Percentiles rank a stretch among this genome's conserved stretches.
These are phyloP conservation scores for Eucommia ulmoides DNA, from an alignment of 257 asterid genomes.

Conservation along the genomic window DNA sequence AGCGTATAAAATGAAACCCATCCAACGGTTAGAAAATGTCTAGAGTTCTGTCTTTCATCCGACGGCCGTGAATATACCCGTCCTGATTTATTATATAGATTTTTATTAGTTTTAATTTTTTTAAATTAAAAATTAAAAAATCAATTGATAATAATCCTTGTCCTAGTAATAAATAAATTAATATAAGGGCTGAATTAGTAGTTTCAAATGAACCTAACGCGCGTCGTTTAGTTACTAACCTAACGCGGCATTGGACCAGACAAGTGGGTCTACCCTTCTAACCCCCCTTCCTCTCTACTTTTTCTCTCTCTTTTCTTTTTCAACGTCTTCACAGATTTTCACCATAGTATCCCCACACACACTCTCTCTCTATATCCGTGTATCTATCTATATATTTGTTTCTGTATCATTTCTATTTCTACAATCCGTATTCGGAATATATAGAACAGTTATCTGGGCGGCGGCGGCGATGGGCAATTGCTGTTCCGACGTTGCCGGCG, in stretches of 20 bases:
- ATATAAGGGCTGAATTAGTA: no score
- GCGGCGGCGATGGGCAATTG: conserved; percentile 80
- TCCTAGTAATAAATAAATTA: no score
- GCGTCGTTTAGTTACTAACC: background rate
- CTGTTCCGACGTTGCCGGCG: conserved; percentile 84
- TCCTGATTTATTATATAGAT: no score
- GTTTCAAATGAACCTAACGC: background rate
- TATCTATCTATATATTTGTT: background rate
- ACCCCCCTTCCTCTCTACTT: background rate
- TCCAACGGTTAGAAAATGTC: no score
- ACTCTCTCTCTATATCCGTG: background rate
- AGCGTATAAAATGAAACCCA: no score
- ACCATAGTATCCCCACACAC: no score
- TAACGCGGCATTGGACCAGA: background rate
- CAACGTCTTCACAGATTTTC: background rate
- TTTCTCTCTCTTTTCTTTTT: background rate
- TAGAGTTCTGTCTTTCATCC: no score
- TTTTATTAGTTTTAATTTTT: no score
- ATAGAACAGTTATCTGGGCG: background rate
- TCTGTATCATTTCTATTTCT: background rate
- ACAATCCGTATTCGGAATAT: background rate
- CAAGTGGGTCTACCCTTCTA: background rate
- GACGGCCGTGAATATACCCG: no score
- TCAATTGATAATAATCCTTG: no score
- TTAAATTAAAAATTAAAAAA: no score